Base-by-base conservation (phyloP, 371 early-diverging fungal species). In the Phascolomyces articulosus region DNA sequence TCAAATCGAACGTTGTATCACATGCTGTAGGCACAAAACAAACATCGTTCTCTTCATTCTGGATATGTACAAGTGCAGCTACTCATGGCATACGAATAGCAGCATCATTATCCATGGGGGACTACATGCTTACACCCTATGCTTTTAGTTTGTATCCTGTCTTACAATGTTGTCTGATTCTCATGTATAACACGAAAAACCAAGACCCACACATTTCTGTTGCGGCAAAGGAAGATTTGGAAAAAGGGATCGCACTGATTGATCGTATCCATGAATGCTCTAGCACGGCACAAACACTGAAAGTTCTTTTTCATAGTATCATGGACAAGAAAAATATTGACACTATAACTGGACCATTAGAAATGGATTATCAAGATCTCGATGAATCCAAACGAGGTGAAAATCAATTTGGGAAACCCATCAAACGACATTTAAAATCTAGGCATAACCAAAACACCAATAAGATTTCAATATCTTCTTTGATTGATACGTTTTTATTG, bases 21-120 rank as follows among this genome's bases (percentile, higher is more conserved):
- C 24, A 38, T 27, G 20, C 47, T 16, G 41, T 24, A 4, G 38
- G 40, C 6, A 47, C 44, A 6, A 65, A 69, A 13, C 55, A 68
- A 41, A 63, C 77, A 2, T 69, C 75, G 0, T 77, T 75, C 51
- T 78, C 82, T 1, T 81, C 82, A 0, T 77, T 76, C 48, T 60
- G 75, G 26, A 81, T 81, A 53, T 73, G 82, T 61, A 76, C 77
- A 3, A 78, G 78, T 64, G 82, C 82, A 26, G 82, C 82, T 1
- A 75, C 73, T 0, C 56, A 74, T 24, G 78, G 78, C 21, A 78
- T 81, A 16, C 71, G 72, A 1, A 69, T 81, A 40, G 78, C 82
- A 6, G 62, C 72, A 10, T 70, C 69, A 62, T 64, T 81, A 66
- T 68, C 74, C 0, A 56, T 69, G 1, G 56, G 70, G 4, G 82